phyloP scores from a whole-genome alignment of 768 basidiomycete species.

The Lentinula edodes region DNA sequence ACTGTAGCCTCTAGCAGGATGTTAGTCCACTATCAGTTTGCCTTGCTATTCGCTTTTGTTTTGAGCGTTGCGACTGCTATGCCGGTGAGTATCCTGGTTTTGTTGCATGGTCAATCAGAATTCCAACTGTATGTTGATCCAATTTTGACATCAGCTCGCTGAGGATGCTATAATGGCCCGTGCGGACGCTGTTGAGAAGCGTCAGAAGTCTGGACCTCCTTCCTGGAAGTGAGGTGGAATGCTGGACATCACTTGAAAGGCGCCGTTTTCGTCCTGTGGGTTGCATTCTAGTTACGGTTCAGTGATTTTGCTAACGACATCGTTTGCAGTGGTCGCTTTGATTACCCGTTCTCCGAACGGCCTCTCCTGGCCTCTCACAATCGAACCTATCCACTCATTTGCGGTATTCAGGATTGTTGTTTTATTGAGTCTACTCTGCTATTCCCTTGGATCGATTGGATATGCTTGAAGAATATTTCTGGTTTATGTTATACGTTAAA shows the following conservation, averaged over 20 bases:
- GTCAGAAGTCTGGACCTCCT: neutral
- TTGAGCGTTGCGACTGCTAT: constrained; percentile 27
- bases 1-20: constrained; percentile 14
- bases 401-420: neutral
- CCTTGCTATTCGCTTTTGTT: constrained; percentile 27
- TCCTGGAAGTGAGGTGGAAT: neutral
- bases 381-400: neutral
- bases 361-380: neutral
- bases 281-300: neutral
- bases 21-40: constrained; percentile 27
- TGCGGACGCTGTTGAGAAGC: neutral
- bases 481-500: neutral
- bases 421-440: neutral
- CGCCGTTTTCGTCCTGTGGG: neutral
- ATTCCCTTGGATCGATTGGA: neutral
- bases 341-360: neutral
- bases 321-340: neutral
- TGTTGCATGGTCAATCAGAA: neutral
- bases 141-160: neutral
- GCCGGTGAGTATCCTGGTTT: constrained; percentile 25
- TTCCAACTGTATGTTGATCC: neutral
- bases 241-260: neutral
- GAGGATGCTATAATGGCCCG: neutral
- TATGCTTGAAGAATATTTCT: neutral
- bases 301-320: neutral